phyloP scores from a whole-genome alignment of 106 monocot genomes.

The Narthecium ossifragum region DNA sequence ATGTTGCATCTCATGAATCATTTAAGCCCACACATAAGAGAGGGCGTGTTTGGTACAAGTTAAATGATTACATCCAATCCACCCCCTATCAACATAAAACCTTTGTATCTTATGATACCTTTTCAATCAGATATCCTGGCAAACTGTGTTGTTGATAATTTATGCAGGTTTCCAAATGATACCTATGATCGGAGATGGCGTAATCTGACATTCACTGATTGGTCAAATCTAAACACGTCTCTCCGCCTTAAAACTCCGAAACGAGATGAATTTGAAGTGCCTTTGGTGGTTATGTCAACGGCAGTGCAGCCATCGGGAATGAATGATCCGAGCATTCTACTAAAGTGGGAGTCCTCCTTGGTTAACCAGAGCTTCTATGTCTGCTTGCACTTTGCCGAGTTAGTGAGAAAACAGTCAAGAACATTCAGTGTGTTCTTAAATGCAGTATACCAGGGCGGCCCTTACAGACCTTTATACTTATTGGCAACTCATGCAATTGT shows the following conservation, averaged over 20 bases:
- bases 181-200: slow-evolving; percentile 17
- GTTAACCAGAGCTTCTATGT: too few relatives aligned
- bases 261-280: neutral
- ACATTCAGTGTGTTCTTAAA: neutral
- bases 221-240: neutral
- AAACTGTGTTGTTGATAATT: too few relatives aligned
- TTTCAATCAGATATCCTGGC: too few relatives aligned
- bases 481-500: neutral
- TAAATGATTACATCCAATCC: too few relatives aligned
- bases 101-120: too few relatives aligned
- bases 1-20: too few relatives aligned
- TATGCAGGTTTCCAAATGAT: slow-evolving; percentile 16
- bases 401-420: neutral
- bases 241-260: neutral
- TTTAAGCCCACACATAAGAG: too few relatives aligned
- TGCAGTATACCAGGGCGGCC: neutral
- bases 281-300: neutral
- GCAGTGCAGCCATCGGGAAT: neutral
- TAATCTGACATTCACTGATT: neutral
- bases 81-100: too few relatives aligned
- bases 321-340: neutral
- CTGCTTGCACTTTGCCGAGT: neutral
- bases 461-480: neutral
- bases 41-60: too few relatives aligned
- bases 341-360: neutral